Base-by-base conservation (phyloP, 164 flowering plant species). In the Buxus sempervirens region DNA sequence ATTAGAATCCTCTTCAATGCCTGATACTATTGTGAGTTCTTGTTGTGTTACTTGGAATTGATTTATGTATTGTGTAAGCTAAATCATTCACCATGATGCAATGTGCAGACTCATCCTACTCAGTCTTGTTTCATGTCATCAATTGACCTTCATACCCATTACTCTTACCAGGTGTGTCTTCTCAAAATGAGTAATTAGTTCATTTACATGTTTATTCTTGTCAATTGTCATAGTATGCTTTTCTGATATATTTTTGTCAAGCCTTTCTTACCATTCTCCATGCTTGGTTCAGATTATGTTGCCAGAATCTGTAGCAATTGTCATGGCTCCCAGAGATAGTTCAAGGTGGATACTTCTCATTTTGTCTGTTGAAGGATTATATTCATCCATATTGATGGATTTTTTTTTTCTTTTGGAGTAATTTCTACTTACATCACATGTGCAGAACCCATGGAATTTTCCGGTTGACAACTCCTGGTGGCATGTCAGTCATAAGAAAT, bases 61-160 rank as follows among this genome's bases (percentile, higher is more conserved):
- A 3, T 26, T 27, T 58, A 14, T 12, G 26, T 27, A 0, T 15
- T 8, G 21, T 21, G 14, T 8, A 9, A n/a, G 13, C n/a, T 41
- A 18, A 42, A 24, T 49, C 12, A 26, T 62, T 12, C 25, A 36
- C 42, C 62, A 27, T 5, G 26, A 22, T 71, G 22, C 27, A 38
- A 65, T 80, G 68, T 76, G 57, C 94, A 95, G 97, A 92, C 99
- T 14, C 99, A 95, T 86, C 97, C 98, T 64, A 73, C 98, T 4
- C 98, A 95, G 72, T 90, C 97, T 62, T 95, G 99, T 81, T 95
- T 95, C 81, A 95, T 92, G 97, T 92, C 99, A 26, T 95, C 97
- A 10, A 75, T 95, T 60, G 99, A 95, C 82, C 72, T 95, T 62
- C 99, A 95, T 76, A 95, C 97, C 20, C 99, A 95, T 67, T 95